Conservation (phyloP, 2,329 filamentous ascomycete species). For the Mycogone perniciosa region DNA sequence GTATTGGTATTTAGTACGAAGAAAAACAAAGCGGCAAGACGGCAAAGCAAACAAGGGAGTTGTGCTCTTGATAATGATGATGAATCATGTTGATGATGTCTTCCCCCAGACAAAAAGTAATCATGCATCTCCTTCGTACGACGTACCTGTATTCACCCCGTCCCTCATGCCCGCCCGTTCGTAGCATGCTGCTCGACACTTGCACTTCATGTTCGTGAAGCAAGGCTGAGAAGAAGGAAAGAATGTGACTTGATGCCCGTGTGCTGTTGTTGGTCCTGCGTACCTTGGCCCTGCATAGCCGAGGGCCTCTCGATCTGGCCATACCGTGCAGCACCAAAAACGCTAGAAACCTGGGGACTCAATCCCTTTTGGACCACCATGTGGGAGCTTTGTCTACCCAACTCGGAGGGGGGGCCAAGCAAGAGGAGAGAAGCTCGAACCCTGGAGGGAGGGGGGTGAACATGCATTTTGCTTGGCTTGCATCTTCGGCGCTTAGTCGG, state of each 20-base stretch:
- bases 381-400: background rate
- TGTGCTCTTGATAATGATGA: background rate
- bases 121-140: background rate
- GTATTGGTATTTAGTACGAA: background rate
- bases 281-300: conserved; percentile 32
- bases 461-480: conserved; percentile 5
- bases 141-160: background rate
- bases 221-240: background rate
- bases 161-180: background rate
- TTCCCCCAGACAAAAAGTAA: background rate
- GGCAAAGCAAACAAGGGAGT: background rate
- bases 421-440: conserved; percentile 6
- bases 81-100: background rate
- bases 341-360: conserved; percentile 23
- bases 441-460: background rate
- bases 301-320: conserved; percentile 32
- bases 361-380: conserved; percentile 14
- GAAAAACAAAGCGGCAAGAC: background rate
- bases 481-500: conserved; percentile 13
- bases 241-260: conserved; percentile 5
- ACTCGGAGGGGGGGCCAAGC: conserved; percentile 5
- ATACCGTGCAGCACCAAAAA: conserved; percentile 19
- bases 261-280: conserved; percentile 2
- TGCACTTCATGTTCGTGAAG: background rate
- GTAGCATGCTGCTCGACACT: background rate